These are phyloP conservation scores for Talaromyces sp. DNA, from an alignment of 2,329 filamentous ascomycete genomes.

Conservation along the genomic window DNA sequence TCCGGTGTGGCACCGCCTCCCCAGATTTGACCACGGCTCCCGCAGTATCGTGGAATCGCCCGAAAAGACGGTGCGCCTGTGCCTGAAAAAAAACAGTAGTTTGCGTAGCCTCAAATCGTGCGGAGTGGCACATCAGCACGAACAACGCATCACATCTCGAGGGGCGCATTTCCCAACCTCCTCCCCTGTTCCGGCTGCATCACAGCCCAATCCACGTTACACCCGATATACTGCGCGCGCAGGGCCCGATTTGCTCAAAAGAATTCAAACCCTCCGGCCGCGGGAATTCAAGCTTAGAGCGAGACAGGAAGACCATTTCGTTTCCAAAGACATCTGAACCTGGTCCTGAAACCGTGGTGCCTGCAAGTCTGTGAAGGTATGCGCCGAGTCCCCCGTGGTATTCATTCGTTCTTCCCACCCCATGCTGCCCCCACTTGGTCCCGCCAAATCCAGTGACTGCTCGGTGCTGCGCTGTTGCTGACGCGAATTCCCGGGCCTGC, in stretches of 20 bases:
- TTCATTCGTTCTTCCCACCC: not conserved
- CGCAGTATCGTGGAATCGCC: constrained; percentile 13
- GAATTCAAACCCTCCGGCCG: constrained; percentile 31
- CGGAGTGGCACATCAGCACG: constrained; percentile 32
- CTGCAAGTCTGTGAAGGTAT: constrained; percentile 32
- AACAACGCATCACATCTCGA: constrained; percentile 48
- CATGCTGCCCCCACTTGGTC: constrained; percentile 22
- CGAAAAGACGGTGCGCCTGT: constrained; percentile 13
- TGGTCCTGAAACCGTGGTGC: constrained; percentile 15
- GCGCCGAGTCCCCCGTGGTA: constrained; percentile 30
- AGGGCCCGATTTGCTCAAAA: constrained; percentile 38
- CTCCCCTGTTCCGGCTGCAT: constrained; percentile 44
- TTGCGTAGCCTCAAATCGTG: constrained; percentile 17
- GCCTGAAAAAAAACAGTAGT: constrained; percentile 32
- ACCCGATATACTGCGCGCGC: constrained; percentile 33
- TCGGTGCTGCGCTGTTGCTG: constrained; percentile 46
- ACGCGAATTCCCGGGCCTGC: constrained; percentile 45
- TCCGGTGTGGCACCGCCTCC: constrained; percentile 32
- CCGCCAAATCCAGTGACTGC: constrained; percentile 45
- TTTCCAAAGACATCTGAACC: constrained; percentile 14
- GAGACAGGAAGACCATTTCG: no score
- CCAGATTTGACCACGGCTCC: constrained; percentile 28
- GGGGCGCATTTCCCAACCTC: constrained; percentile 25
- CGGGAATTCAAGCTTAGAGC: constrained; percentile 28
- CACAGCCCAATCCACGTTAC: constrained; percentile 51